These are phyloP conservation scores for Cystobasidium pallidum DNA, from an alignment of 1,284 basidiomycete species.

Conservation along the genomic window DNA sequence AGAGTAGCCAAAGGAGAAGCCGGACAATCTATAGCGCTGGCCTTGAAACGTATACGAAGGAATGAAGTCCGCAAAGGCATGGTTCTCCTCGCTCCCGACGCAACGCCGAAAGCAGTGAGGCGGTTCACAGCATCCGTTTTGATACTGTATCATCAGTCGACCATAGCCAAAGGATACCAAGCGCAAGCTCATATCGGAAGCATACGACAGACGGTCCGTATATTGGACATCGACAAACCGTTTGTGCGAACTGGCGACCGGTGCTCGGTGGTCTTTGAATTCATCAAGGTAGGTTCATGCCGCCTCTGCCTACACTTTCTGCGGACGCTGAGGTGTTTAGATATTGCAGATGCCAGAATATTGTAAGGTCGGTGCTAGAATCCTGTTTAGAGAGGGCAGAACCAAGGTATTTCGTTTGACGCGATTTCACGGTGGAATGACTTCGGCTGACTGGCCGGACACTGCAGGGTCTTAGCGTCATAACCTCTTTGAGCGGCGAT, in stretches of 20 bases:
- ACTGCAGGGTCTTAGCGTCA: conserved; percentile 33
- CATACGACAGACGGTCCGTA: conserved; percentile 85
- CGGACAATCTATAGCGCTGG: conserved; percentile 91
- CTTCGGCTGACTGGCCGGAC: background rate
- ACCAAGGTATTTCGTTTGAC: conserved; percentile 66
- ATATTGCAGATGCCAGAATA: conserved; percentile 80
- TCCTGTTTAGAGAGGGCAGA: conserved; percentile 88
- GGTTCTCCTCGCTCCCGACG: conserved; percentile 83
- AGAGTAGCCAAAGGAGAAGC: conserved; percentile 83
- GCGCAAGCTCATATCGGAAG: conserved; percentile 61
- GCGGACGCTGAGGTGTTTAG: background rate
- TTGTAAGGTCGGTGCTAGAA: conserved; percentile 86
- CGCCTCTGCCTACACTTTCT: conserved; percentile 13
- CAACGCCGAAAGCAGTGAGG: conserved; percentile 72
- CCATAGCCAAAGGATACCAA: conserved; percentile 85
- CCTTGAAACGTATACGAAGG: conserved; percentile 84
- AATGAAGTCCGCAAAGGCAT: conserved; percentile 86
- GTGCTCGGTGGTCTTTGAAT: conserved; percentile 85
- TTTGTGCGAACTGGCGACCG: conserved; percentile 86
- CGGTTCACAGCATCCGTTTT: conserved; percentile 83
- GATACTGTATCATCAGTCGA: conserved; percentile 84
- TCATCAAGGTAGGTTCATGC: conserved; percentile 55
- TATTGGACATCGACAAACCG: conserved; percentile 70
- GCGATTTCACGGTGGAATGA: too few relatives aligned
- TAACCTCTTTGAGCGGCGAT: conserved; percentile 35